These are phyloP conservation scores for Micractinium conductrix DNA, from an alignment of 139 green algal genomes.

Conservation along the genomic window DNA sequence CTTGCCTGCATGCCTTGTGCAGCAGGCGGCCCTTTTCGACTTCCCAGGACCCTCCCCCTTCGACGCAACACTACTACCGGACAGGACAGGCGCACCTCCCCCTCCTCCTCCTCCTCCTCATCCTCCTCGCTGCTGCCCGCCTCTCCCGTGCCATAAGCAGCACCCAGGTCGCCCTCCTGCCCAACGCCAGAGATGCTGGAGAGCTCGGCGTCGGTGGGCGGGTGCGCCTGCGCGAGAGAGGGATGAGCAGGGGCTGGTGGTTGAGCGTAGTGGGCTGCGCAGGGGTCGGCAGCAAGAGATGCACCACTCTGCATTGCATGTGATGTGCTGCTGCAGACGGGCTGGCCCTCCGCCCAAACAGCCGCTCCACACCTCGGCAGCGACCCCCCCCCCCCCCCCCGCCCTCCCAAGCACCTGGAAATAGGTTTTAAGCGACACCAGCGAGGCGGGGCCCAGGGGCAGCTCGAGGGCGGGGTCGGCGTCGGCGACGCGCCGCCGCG, in stretches of 20 bases:
- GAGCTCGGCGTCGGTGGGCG: slow-evolving; percentile 44
- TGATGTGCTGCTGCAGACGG: no score
- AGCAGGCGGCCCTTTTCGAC: no score
- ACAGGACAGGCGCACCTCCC: no score
- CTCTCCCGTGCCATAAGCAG: slow-evolving; percentile 8
- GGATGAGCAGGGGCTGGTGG: no score
- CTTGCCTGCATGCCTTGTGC: no score
- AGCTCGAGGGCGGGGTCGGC: slow-evolving; percentile 38
- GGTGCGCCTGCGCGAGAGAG: slow-evolving; percentile 44
- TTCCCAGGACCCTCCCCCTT: no score
- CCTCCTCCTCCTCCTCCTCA: slow-evolving; percentile 3
- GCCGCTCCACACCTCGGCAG: no score
- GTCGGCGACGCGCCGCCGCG: not conserved
- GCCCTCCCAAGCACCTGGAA: slow-evolving; percentile 28
- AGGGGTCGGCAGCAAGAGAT: no score
- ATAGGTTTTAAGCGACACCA: slow-evolving; percentile 39
- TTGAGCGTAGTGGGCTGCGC: no score
- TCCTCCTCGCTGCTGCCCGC: slow-evolving; percentile 21
- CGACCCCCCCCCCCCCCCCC: no score
- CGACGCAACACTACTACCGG: no score
- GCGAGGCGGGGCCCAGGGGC: slow-evolving; percentile 29
- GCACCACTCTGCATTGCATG: no score
- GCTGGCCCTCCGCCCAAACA: not conserved
- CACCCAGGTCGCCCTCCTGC: slow-evolving; percentile 6
- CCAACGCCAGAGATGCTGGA: not conserved